These are phyloP conservation scores for Meyerozyma smithsonii DNA, from an alignment of 1,139 yeast genomes.

Conservation along the genomic window DNA sequence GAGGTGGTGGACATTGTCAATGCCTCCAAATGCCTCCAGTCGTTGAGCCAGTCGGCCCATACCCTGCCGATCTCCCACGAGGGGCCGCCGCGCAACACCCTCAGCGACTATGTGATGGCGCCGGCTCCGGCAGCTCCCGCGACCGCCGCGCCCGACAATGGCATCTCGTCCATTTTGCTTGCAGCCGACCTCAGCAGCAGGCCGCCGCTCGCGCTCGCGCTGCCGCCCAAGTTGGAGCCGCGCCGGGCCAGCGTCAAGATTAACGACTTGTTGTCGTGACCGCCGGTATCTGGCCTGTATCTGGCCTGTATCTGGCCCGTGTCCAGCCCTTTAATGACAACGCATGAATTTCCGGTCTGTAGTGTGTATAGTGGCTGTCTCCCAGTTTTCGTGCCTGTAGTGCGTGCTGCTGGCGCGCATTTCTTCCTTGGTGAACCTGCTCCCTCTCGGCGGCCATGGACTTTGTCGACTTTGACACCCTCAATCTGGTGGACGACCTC, in stretches of 20 bases:
- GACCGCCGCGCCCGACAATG: constrained; percentile 11
- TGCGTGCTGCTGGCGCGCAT: background rate
- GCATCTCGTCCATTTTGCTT: constrained; percentile 23
- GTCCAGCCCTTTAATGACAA: too few species aligned
- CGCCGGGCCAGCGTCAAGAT: constrained; percentile 23
- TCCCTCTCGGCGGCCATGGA: constrained; percentile 25
- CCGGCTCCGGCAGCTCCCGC: too few species aligned
- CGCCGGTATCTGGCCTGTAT: too few species aligned
- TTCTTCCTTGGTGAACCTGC: background rate
- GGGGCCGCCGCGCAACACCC: background rate
- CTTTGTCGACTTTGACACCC: constrained; percentile 40
- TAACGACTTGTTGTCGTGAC: constrained; percentile 22
- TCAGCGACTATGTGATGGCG: background rate
- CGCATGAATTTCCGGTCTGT: too few species aligned
- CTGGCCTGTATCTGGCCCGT: too few species aligned
- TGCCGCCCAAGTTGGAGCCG: background rate
- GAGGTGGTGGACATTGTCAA: constrained; percentile 34
- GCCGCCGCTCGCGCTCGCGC: background rate
- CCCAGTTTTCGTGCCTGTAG: background rate
- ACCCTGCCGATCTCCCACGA: background rate
- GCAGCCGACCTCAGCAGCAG: constrained; percentile 23
- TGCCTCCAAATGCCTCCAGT: constrained; percentile 39
- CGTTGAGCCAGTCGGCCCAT: constrained; percentile 17
- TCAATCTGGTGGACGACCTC: constrained; percentile 22
- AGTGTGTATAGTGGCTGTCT: too few species aligned